Evolutionary conservation across 2,329 filamentous ascomycete genomes (phyloP), one percentile per base, ranked within the genome.

Genomic region (Diaporthe destruens): DNA sequence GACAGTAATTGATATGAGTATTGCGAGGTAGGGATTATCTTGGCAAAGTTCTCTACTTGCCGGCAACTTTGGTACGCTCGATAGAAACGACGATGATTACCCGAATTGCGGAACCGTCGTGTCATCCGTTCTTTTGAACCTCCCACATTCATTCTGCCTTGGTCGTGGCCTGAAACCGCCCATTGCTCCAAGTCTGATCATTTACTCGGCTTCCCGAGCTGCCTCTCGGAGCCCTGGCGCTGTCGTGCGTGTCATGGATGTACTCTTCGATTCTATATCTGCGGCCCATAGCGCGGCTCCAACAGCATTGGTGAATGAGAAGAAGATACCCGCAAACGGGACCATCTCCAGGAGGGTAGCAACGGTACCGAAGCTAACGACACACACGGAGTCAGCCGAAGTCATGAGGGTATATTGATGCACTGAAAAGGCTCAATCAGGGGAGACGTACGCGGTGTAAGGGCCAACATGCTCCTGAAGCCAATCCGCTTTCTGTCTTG

Each of bases 271-370:
- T 81, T 97, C 94, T 72, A 97, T 89, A 81, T 97, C 95, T 23
- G 94, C 93, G 53, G 96, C 95, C 95, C 95, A 98, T n/a, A 98
- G 84, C 9, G 96, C 96, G 69, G 95, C 96, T 9, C 95, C 96
- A 72, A 97, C 94, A 1, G 94, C 93, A 81, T 98, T 98, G 20
- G 95, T 98, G 81, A 97, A 98, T 0, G 93, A 88, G 79, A 98
- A 97, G 74, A 96, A 87, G 69, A 98, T 92, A 7, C 93, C 95
- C 8, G 88, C 90, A 74, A 98, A 84, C 0, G 96, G 96, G 2
- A 98, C 84, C 86, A 98, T 92, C 80, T 98, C 95, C 5, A 98
- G 87, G 0, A 96, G 82, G 61, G 93, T 94, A 6, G 94, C 92
- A 2, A 94, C 89, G 1, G 88, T 87, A 25, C 90, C 90, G 72